Evolutionary conservation across 305 asterid species (phyloP).

Genomic region (Andrographis paniculata): DNA sequence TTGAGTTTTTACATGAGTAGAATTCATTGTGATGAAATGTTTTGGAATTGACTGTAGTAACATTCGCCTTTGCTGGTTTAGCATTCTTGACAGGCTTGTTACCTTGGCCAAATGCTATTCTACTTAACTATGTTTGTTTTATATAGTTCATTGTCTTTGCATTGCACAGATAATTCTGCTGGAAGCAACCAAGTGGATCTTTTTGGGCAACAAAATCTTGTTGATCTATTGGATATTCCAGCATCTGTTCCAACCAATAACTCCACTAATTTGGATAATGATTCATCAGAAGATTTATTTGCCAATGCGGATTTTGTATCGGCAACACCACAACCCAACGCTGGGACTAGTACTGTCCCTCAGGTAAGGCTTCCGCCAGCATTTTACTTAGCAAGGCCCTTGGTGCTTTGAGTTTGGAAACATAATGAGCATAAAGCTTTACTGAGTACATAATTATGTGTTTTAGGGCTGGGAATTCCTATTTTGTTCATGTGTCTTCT

Average conservation of each 20-base stretch:
- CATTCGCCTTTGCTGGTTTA: background rate
- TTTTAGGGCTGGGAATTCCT: background rate
- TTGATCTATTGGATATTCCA: conserved; percentile 69
- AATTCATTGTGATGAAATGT: conserved; percentile 3
- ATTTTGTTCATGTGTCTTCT: background rate
- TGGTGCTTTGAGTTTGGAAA: conserved; percentile 8
- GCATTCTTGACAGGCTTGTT: background rate
- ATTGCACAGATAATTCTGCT: conserved; percentile 54
- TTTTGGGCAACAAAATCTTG: conserved; percentile 48
- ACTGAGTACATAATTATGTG: background rate
- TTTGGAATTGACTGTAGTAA: conserved; percentile 1
- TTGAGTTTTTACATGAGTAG: background rate
- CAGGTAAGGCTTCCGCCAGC: conserved; percentile 37
- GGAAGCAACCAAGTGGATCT: conserved; percentile 69
- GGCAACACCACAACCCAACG: conserved; percentile 36
- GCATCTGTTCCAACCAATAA: conserved; percentile 31
- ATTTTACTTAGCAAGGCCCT: background rate
- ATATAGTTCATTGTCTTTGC: background rate
- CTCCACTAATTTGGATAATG: conserved; percentile 30
- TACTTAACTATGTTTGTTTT: too few species aligned
- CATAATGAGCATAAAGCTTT: background rate
- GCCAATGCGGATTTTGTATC: conserved; percentile 80
- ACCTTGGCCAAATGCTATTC: too few species aligned
- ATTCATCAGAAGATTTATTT: conserved; percentile 67
- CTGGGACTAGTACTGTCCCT: conserved; percentile 29